Base-by-base conservation (phyloP, 2,329 filamentous ascomycete genomes). In the Calcarisporium arbuscula region DNA sequence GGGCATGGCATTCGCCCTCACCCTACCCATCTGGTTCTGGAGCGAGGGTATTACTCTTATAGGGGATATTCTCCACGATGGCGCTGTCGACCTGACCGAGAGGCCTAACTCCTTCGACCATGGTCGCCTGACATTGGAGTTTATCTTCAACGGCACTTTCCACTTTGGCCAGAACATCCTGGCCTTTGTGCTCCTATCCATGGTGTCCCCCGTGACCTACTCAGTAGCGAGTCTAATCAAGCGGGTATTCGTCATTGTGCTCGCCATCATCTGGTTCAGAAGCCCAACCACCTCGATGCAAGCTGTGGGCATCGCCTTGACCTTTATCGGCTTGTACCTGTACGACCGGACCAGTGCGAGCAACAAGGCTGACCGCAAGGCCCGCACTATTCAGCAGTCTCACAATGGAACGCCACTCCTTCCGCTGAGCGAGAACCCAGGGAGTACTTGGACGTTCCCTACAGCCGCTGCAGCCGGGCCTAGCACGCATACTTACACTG, bases 81-180 rank as follows among this genome's bases (percentile, higher is more conserved):
- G 87, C n/a, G 73, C 80, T 2, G 72, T 96, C 34, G 74, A 80
- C 44, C 56, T 81, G 28, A 67, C 58, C 31, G 56, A 66, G 27
- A 63, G 62, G 17, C 78, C 81, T 21, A 71, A 89, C 19, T 77
- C 82, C 10, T 81, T 85, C 49, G 82, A 85, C 44, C 82, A 89
- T 40, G 86, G 82, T 18, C 77, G 85, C 3, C 58, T 83, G 28
- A 65, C 72, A 1, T 52, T 94, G n/a, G 92, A 98, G 54, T 96
- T 94, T 56, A 58, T 96, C 33, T 96, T 98, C 71, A 98, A 98
- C 58, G 92, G 92, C 36, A 82, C 87, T 5, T 95, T 94, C 55
- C 92, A 98, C 61, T 98, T 96, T 58, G 85, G 79, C 12, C 92
- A 98, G 54, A 95, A 94, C 54, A 94, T 98, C 34, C 74, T 98